These are phyloP conservation scores for Camelina neglecta DNA, from an alignment of 345 rosid genomes.

Conservation along the genomic window DNA sequence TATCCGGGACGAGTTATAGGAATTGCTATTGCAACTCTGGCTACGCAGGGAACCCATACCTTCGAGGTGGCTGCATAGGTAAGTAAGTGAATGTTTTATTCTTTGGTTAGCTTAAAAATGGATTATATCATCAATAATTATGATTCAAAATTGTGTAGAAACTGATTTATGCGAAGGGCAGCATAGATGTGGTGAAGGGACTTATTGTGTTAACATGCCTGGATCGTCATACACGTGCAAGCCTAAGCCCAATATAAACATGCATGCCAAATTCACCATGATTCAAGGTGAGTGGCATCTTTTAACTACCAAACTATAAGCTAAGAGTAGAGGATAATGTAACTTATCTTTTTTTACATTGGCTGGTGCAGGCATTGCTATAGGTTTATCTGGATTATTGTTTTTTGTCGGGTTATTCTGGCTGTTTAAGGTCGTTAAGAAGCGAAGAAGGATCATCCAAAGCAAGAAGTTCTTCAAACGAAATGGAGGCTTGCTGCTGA, in stretches of 20 bases:
- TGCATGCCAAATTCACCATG: background rate
- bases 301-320: background rate
- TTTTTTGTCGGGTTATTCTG: slow-evolving; percentile 4
- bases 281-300: slow-evolving; percentile 4
- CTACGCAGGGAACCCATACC: slow-evolving; percentile 30
- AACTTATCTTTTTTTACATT: background rate
- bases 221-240: background rate
- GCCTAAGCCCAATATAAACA: background rate
- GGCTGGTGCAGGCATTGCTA: slow-evolving; percentile 16
- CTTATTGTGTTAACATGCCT: background rate
- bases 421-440: background rate
- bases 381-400: slow-evolving; percentile 10
- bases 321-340: too few species aligned
- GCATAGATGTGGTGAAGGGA: background rate
- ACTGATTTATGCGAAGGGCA: background rate
- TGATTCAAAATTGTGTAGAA: background rate
- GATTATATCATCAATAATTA: background rate
- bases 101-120: background rate
- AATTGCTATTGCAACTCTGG: background rate
- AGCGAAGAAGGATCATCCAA: background rate
- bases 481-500: slow-evolving; percentile 35
- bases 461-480: slow-evolving; percentile 31
- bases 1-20: background rate
- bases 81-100: background rate
- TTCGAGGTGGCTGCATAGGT: slow-evolving; percentile 27